phyloP scores from a whole-genome alignment of 306 rosid species.

The Cucumis cinereus region DNA sequence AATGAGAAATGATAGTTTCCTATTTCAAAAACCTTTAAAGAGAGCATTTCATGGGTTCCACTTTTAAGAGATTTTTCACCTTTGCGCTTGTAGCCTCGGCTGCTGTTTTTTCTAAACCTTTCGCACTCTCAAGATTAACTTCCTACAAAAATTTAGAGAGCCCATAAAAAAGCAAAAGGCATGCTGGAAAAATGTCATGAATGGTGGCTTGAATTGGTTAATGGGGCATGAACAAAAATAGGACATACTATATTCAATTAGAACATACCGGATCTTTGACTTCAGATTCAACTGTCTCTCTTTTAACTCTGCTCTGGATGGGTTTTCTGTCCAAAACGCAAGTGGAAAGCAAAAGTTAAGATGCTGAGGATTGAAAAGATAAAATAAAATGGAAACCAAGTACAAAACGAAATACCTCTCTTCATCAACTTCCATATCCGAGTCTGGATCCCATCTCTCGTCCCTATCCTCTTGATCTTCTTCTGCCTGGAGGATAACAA shows the following conservation, averaged over 20 bases:
- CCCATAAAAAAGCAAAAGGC: neutral
- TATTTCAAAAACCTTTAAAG: neutral
- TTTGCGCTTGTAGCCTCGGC: conserved; percentile 37
- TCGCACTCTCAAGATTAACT: conserved; percentile 35
- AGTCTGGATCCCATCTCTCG: conserved; percentile 56
- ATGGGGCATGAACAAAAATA: neutral
- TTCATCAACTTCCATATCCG: conserved; percentile 56
- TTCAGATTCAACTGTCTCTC: conserved; percentile 53
- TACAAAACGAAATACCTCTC: conserved; percentile 38
- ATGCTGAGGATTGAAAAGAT: conserved; percentile 1
- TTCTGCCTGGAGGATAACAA: conserved; percentile 30
- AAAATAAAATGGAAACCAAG: conserved; percentile 5
- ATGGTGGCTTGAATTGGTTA: neutral
- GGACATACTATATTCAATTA: conserved; percentile 3
- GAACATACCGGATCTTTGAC: conserved; percentile 48
- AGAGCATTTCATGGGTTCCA: neutral
- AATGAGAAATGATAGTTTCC: neutral
- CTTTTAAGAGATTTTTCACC: conserved; percentile 23
- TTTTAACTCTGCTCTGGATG: conserved; percentile 50
- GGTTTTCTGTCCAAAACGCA: conserved; percentile 30
- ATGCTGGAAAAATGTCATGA: neutral
- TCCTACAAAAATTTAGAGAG: conserved; percentile 14
- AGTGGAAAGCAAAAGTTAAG: conserved; percentile 13
- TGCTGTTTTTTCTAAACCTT: conserved; percentile 29
- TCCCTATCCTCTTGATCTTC: conserved; percentile 56